Percentiles rank a stretch among this genome's conserved stretches.
Evolutionary conservation across 169 alveolate genomes (phyloP).

Genomic region (Eimeria maxima): DNA sequence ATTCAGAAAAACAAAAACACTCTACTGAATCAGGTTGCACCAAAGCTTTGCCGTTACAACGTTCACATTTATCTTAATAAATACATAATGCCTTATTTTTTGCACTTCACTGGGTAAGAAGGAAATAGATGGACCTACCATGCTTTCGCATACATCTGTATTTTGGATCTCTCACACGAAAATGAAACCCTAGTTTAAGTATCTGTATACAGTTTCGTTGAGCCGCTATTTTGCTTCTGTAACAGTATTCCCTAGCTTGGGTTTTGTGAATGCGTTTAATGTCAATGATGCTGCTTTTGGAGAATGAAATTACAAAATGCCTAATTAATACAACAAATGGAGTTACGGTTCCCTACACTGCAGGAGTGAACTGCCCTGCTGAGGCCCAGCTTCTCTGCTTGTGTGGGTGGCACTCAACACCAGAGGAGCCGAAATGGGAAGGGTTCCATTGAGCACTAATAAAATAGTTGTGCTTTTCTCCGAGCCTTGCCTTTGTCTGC

Average conservation of each 20-base stretch:
- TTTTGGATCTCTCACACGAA: not conserved
- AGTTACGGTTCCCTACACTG: not conserved
- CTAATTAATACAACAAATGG: not conserved
- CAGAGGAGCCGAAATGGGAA: not conserved
- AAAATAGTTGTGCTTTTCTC: not conserved
- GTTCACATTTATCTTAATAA: not conserved
- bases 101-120: not conserved
- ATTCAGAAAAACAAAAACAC: not conserved
- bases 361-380: constrained; percentile 34
- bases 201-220: not conserved
- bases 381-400: constrained; percentile 59
- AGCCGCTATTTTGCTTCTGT: not conserved
- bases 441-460: not conserved
- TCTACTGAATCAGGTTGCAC: not conserved
- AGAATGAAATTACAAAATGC: not conserved
- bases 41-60: not conserved
- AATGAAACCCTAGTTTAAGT: not conserved
- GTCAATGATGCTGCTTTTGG: not conserved
- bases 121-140: not conserved
- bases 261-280: not conserved
- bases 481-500: not conserved
- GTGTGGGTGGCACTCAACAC: constrained; percentile 36
- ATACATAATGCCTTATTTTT: not conserved
- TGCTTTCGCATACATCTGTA: not conserved
- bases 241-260: not conserved